Conservation (phyloP, 768 basidiomycete species). For the Boletus insuetus region DNA sequence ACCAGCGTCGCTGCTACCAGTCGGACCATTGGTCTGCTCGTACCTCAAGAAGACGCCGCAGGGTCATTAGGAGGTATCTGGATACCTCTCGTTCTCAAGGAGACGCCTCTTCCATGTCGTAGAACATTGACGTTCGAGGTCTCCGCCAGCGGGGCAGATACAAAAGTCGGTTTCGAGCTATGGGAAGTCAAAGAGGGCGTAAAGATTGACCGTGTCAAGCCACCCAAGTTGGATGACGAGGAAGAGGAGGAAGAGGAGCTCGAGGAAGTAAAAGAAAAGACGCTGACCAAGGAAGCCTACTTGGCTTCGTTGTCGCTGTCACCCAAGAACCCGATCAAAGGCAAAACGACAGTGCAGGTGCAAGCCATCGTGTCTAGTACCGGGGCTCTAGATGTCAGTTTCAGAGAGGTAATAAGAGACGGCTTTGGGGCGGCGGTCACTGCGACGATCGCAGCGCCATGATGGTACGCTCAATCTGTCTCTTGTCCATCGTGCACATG, state of each 20-base stretch:
- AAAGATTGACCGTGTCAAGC: conserved; percentile 55
- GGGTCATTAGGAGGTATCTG: conserved; percentile 56
- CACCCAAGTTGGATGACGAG: conserved; percentile 42
- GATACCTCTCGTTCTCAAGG: conserved; percentile 63
- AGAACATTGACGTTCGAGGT: conserved; percentile 59
- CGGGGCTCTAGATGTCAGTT: conserved; percentile 37
- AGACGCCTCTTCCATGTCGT: conserved; percentile 70
- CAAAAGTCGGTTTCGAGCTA: conserved; percentile 59
- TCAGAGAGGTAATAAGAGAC: conserved; percentile 37
- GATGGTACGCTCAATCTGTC: conserved; percentile 5
- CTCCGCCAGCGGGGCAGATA: conserved; percentile 38
- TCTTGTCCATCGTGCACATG: background rate
- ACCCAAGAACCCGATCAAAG: conserved; percentile 40
- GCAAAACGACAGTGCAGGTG: conserved; percentile 52
- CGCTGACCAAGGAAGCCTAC: conserved; percentile 50
- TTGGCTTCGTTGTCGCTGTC: conserved; percentile 38
- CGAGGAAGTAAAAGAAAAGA: conserved; percentile 63
- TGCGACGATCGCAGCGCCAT: conserved; percentile 24
- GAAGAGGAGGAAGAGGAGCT: conserved; percentile 55
- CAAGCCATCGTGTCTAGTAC: conserved; percentile 34
- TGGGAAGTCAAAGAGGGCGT: conserved; percentile 76
- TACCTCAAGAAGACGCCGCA: conserved; percentile 47
- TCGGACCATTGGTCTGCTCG: conserved; percentile 61
- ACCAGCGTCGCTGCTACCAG: conserved; percentile 54
- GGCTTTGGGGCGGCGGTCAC: conserved; percentile 34